phyloP scores from a whole-genome alignment of 2,329 filamentous ascomycete species.

The Scedosporium minutisporum region DNA sequence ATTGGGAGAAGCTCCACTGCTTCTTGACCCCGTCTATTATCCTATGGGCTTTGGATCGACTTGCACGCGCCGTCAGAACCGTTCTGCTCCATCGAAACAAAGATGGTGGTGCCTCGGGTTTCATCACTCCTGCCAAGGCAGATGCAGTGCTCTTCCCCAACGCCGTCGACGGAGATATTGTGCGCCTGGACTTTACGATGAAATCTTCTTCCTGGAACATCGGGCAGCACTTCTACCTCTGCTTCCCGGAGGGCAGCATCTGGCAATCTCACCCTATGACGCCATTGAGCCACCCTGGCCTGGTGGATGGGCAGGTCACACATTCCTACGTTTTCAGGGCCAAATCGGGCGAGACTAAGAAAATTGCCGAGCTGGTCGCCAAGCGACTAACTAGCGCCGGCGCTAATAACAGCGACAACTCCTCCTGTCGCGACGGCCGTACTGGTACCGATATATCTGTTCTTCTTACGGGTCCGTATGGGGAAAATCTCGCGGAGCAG shows the following conservation, averaged over 20 bases:
- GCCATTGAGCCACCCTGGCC: constrained; percentile 42
- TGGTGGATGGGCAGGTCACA: constrained; percentile 26
- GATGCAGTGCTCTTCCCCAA: constrained; percentile 44
- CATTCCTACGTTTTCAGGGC: constrained; percentile 51
- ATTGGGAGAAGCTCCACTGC: constrained; percentile 59
- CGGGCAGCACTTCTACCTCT: constrained; percentile 64
- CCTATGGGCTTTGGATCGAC: constrained; percentile 57
- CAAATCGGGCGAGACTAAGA: constrained; percentile 49
- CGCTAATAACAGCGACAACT: not conserved
- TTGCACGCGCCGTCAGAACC: constrained; percentile 46
- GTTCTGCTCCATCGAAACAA: constrained; percentile 52
- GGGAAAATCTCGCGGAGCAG: constrained; percentile 35
- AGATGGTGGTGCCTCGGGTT: constrained; percentile 17
- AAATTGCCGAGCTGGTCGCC: constrained; percentile 35
- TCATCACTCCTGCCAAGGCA: constrained; percentile 11
- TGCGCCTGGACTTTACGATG: constrained; percentile 58
- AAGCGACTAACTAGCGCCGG: constrained; percentile 21
- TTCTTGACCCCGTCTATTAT: constrained; percentile 59
- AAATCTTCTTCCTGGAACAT: constrained; percentile 51
- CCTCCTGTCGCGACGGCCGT: not conserved
- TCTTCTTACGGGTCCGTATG: constrained; percentile 56
- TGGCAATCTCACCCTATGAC: constrained; percentile 70
- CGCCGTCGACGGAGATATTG: constrained; percentile 46
- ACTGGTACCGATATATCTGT: constrained; percentile 33
- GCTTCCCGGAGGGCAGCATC: constrained; percentile 54